phyloP scores from a whole-genome alignment of 2,329 filamentous ascomycete genomes.

The Thelonectria rubi region DNA sequence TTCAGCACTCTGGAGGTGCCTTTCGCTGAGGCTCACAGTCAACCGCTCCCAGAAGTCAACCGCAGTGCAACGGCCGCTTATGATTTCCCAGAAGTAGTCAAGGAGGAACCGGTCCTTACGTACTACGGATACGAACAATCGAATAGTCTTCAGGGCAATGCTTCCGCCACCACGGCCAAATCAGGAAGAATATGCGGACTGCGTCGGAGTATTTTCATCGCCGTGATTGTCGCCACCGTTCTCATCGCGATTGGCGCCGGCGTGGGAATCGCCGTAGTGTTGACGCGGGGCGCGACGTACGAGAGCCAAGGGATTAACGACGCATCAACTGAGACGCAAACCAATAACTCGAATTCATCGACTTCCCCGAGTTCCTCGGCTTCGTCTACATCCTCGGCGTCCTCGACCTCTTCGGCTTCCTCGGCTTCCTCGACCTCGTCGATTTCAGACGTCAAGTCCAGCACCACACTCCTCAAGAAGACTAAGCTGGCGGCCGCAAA shows the following conservation, averaged over 20 bases:
- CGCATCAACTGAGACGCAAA: neutral
- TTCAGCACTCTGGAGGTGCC: neutral
- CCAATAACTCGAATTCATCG: too few species aligned
- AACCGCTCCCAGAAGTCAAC: neutral
- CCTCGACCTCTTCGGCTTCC: too few species aligned
- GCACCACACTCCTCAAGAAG: neutral
- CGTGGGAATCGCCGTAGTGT: neutral
- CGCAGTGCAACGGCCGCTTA: neutral
- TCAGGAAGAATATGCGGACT: neutral
- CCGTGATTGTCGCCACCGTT: neutral
- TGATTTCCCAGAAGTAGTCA: neutral
- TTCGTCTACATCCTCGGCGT: too few species aligned
- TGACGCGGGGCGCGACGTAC: neutral
- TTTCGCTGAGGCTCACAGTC: neutral
- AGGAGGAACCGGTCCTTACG: neutral
- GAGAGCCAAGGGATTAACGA: too few species aligned
- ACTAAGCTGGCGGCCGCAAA: slow-evolving; percentile 20
- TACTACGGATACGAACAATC: neutral
- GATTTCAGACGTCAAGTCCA: too few species aligned
- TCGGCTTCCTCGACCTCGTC: too few species aligned
- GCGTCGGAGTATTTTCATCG: neutral
- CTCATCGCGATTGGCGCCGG: neutral
- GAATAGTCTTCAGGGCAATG: neutral
- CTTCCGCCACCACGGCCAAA: neutral
- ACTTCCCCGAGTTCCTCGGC: too few species aligned